phyloP scores from a whole-genome alignment of 2,329 filamentous ascomycete species.

The Acarospora socialis region DNA sequence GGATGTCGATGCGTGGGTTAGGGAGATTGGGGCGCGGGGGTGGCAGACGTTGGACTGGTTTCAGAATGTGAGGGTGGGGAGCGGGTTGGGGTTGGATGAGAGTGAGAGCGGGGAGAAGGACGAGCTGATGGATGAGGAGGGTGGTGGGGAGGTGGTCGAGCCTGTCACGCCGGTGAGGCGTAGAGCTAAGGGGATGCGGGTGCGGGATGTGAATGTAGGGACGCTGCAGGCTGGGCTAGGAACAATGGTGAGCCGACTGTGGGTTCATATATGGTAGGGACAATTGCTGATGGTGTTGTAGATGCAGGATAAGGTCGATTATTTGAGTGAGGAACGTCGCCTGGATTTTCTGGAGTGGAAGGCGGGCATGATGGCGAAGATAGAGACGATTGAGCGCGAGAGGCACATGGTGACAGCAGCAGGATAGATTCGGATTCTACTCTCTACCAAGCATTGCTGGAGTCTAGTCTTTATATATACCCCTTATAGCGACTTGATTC shows the following conservation, averaged over 20 bases:
- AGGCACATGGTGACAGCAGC: no score
- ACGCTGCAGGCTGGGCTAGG: constrained; percentile 32
- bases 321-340: constrained; percentile 29
- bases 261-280: background rate
- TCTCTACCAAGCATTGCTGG: no score
- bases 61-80: constrained; percentile 34
- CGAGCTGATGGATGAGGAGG: constrained; percentile 22
- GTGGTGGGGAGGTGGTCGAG: constrained; percentile 24
- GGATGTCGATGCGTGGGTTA: constrained; percentile 49
- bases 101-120: constrained; percentile 18
- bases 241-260: constrained; percentile 24
- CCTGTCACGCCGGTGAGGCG: constrained; percentile 15
- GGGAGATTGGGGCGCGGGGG: constrained; percentile 35
- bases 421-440: no score
- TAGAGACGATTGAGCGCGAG: constrained; percentile 21
- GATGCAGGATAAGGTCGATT: constrained; percentile 35
- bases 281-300: background rate
- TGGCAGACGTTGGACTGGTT: constrained; percentile 57
- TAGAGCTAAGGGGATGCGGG: constrained; percentile 14
- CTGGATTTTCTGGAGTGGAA: constrained; percentile 32
- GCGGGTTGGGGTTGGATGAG: constrained; percentile 11
- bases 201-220: no score
- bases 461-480: no score
- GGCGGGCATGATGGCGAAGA: constrained; percentile 25
- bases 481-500: no score